A percentile compares a stretch with the other conserved stretches of the same genome.
phyloP scores from a whole-genome alignment of 2,329 filamentous ascomycete genomes.

The Elsinoe arachidis region DNA sequence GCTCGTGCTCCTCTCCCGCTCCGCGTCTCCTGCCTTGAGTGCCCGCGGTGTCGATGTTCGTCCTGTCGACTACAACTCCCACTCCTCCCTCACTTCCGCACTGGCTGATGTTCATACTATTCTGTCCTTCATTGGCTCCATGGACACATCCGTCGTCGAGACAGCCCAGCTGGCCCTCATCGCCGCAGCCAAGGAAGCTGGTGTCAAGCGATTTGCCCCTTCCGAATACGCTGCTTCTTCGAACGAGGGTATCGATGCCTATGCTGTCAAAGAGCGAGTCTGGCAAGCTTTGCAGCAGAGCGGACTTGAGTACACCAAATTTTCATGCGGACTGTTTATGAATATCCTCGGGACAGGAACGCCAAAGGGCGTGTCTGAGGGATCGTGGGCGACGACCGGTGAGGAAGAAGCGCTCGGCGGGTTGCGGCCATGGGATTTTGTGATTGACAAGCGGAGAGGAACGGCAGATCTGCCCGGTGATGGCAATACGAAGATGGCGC shows the following conservation, averaged over 20 bases:
- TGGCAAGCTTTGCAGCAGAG: constrained; percentile 19
- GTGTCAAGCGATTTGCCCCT: constrained; percentile 52
- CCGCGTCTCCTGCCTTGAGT: constrained; percentile 18
- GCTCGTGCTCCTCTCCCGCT: constrained; percentile 23
- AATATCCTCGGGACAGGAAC: constrained; percentile 23
- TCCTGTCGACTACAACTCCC: constrained; percentile 22
- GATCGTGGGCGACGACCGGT: constrained; percentile 19
- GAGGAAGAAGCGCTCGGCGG: constrained; percentile 26
- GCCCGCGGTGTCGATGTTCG: constrained; percentile 21
- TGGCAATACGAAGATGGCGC: constrained; percentile 36
- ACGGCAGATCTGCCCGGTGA: constrained; percentile 42
- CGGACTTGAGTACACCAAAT: constrained; percentile 23
- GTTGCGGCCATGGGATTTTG: constrained; percentile 32
- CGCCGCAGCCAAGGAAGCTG: constrained; percentile 49
- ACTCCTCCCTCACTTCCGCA: constrained; percentile 18
- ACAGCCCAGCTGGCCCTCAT: constrained; percentile 42
- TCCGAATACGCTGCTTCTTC: constrained; percentile 43
- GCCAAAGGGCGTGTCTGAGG: constrained; percentile 16
- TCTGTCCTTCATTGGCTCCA: constrained; percentile 22
- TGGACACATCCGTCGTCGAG: constrained; percentile 12
- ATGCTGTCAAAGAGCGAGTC: constrained; percentile 20
- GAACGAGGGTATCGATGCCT: constrained; percentile 23
- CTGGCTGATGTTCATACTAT: constrained; percentile 25
- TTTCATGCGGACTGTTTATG: constrained; percentile 25
- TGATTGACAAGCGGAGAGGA: constrained; percentile 38